A percentile compares a stretch with the other conserved stretches of the same genome.
Evolutionary conservation across 2,329 filamentous ascomycete genomes (phyloP).

Genomic region (Colletotrichum sp.): DNA sequence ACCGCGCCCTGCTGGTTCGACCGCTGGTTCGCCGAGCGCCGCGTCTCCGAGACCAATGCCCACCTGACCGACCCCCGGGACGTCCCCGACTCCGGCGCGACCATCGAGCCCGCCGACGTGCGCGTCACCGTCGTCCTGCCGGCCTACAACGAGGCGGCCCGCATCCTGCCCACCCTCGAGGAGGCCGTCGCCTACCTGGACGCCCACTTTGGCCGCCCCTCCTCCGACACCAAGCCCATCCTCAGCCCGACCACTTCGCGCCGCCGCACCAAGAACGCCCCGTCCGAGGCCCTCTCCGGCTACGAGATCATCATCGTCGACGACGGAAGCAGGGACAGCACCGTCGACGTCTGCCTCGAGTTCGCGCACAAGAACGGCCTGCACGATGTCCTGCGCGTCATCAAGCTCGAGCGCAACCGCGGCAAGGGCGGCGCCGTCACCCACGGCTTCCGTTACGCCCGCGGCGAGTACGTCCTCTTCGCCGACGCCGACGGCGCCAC

Average conservation of each 20-base stretch:
- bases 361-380: conserved; percentile 79
- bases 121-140: conserved; percentile 92
- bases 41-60: conserved; percentile 46
- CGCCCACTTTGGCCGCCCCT: conserved; percentile 67
- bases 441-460: conserved; percentile 90
- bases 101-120: conserved; percentile 78
- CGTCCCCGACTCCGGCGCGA: conserved; percentile 49
- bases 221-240: conserved; percentile 7
- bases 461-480: conserved; percentile 89
- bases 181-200: conserved; percentile 91
- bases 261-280: conserved; percentile 38
- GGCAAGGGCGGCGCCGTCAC: conserved; percentile 96
- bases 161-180: conserved; percentile 83
- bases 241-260: conserved; percentile 25
- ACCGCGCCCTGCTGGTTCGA: conserved; percentile 88
- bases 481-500: conserved; percentile 95
- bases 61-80: conserved; percentile 38
- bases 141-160: conserved; percentile 91
- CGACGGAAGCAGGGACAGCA: conserved; percentile 86
- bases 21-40: conserved; percentile 68
- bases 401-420: conserved; percentile 80
- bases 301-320: conserved; percentile 95
- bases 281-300: conserved; percentile 52
- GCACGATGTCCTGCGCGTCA: conserved; percentile 81
- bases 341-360: conserved; percentile 77